These are phyloP conservation scores for Fusarium hostae DNA, from an alignment of 2,329 filamentous ascomycete species.

Conservation along the genomic window DNA sequence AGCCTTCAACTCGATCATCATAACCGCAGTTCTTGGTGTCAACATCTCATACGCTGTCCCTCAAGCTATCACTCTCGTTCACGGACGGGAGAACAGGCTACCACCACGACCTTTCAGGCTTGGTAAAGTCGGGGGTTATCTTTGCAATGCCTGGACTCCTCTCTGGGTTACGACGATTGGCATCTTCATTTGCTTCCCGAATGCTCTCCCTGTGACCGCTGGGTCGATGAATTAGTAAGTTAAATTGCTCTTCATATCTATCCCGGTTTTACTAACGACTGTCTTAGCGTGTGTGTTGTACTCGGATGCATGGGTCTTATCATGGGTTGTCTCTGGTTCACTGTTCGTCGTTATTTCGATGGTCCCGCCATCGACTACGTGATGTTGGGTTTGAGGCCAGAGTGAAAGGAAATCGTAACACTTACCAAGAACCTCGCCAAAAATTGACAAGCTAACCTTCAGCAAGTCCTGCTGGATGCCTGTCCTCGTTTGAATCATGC, in stretches of 20 bases:
- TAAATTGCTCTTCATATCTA: rapidly evolving
- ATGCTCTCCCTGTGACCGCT: neutral
- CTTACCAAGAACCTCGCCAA: too few relatives aligned
- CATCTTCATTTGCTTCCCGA: neutral
- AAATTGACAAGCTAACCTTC: too few relatives aligned
- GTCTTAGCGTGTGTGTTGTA: neutral
- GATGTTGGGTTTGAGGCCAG: neutral
- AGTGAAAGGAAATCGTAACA: neutral
- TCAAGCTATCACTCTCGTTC: neutral
- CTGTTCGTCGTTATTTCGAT: neutral
- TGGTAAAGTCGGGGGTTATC: neutral
- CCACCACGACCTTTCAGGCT: neutral
- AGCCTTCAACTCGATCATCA: neutral
- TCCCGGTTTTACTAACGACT: rapidly evolving
- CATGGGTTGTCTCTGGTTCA: neutral
- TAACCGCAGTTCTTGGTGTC: neutral
- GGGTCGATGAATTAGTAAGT: neutral
- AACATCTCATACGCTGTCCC: neutral
- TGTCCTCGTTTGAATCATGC: too few relatives aligned
- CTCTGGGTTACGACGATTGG: neutral
- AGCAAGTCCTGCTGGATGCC: too few relatives aligned
- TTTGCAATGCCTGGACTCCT: neutral
- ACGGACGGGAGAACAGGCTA: neutral
- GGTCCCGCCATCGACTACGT: neutral
- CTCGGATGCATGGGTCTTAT: neutral